A percentile compares a stretch with the other conserved stretches of the same genome.
Conservation (phyloP, 208 protist genomes). For the Vickermania ingenoplastis region DNA sequence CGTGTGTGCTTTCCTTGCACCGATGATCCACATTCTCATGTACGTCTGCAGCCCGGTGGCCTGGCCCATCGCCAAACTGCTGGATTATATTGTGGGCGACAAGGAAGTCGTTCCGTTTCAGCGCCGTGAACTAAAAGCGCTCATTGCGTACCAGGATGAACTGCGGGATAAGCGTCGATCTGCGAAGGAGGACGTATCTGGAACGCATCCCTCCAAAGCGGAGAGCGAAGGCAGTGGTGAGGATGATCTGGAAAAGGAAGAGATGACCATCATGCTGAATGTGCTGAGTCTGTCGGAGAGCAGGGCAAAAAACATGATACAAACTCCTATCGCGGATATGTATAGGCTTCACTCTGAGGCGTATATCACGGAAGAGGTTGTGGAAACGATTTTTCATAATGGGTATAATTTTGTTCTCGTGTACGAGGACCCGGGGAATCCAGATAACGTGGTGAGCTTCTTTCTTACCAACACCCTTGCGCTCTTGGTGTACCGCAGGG, state of each 20-base stretch:
- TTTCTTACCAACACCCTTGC: slow-evolving; percentile 50
- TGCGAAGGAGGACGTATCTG: neutral
- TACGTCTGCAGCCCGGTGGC: slow-evolving; percentile 42
- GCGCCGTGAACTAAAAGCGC: slow-evolving; percentile 39
- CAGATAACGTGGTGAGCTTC: slow-evolving; percentile 27
- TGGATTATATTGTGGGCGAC: slow-evolving; percentile 51
- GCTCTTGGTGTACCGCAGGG: slow-evolving; percentile 39
- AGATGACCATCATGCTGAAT: slow-evolving; percentile 59
- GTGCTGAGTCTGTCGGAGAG: slow-evolving; percentile 54
- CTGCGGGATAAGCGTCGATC: slow-evolving; percentile 19
- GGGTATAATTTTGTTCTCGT: slow-evolving; percentile 49
- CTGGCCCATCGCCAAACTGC: slow-evolving; percentile 53
- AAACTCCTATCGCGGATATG: slow-evolving; percentile 22
- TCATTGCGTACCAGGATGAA: slow-evolving; percentile 54
- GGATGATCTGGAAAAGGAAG: slow-evolving; percentile 47
- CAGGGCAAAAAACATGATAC: slow-evolving; percentile 33
- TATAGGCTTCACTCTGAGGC: slow-evolving; percentile 43
- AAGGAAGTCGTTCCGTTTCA: slow-evolving; percentile 52
- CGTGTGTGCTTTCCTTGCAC: slow-evolving; percentile 34
- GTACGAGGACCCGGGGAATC: slow-evolving; percentile 38
- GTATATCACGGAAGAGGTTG: slow-evolving; percentile 23
- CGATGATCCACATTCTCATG: slow-evolving; percentile 44
- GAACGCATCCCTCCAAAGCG: neutral
- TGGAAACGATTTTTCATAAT: slow-evolving; percentile 30
- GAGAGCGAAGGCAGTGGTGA: slow-evolving; percentile 20